Evolutionary conservation across 1,139 yeast species (phyloP), one percentile per base, ranked within the genome.

Genomic region (Candida tropicalis): DNA sequence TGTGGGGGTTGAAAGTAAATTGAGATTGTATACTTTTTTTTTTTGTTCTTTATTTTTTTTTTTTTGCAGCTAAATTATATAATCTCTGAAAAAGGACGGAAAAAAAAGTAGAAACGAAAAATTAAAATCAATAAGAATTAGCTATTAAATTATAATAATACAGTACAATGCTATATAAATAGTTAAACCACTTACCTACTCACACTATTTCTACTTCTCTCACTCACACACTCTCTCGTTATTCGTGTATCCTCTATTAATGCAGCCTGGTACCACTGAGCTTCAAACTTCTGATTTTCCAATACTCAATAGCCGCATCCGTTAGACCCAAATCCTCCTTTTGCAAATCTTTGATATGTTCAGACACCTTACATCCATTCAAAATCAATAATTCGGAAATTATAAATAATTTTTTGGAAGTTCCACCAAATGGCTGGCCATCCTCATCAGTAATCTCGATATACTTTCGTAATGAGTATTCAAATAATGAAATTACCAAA

Each of bases 381-480:
- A 86, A 71, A 3, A 84, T 55, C 11, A 91, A 66, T 29, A 88
- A 68, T 57, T 90, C 97, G 0, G 96, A 81, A 17, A 87, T 66
- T n/a, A 85, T 83, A 62, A 84, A 90, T 23, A 44, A 75, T 39
- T 63, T 61, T 33, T 48, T 46, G 2, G 51, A 31, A 9, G 41
- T 50, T 11, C 46, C 44, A 2, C 40, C 38, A 10, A 37, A 37
- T 37, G 23, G 18, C 2, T 29, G 17, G 10, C 20, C 38, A 16
- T 50, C 51, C 5, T 46, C 51, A 4, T 53, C 61, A 6, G 59
- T 57, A 43, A 63, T 58, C 51, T 51, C 77, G 52, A 58, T 60
- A 41, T 70, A 73, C 48, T 83, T 82, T 12, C 79, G 62, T 34
- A 84, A 60, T 0, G 89, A 77, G 53, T 82, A 82, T 53, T 82